Evolutionary conservation across 176 grass and related monocot species (phyloP).

Genomic region (Triticum dicoccoides): DNA sequence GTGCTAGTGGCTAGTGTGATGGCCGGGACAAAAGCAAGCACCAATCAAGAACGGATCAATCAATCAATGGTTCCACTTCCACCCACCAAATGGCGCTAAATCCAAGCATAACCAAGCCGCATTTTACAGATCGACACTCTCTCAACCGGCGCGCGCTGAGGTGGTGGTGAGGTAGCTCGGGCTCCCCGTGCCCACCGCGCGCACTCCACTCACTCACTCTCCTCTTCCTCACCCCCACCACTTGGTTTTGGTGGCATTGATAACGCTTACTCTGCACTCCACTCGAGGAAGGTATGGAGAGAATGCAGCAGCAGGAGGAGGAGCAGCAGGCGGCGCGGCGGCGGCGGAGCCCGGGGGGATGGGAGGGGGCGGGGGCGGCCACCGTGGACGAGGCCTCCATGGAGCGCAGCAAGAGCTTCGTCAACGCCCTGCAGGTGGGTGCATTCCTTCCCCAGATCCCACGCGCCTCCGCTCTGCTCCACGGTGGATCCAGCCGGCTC

Average conservation of each 20-base stretch:
- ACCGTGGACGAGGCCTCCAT: constrained; percentile 92
- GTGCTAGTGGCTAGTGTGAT: no score
- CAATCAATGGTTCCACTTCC: background rate
- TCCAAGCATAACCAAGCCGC: background rate
- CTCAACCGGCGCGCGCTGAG: no score
- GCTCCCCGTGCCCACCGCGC: background rate
- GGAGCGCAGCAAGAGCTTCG: constrained; percentile 98
- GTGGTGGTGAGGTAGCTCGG: background rate
- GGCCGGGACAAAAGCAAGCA: background rate
- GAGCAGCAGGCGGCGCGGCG: background rate
- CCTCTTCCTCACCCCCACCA: background rate
- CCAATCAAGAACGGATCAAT: background rate
- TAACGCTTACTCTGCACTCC: constrained; percentile 47
- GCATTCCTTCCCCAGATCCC: constrained; percentile 20
- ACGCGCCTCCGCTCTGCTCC: background rate
- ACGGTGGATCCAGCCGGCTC: constrained; percentile 11
- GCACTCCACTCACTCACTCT: background rate
- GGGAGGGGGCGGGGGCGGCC: constrained; percentile 16
- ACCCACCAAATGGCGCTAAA: background rate
- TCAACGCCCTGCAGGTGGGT: constrained; percentile 82
- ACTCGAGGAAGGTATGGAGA: background rate
- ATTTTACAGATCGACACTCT: no score
- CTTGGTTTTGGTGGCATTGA: background rate
- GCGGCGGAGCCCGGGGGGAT: constrained; percentile 13
- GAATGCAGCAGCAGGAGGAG: constrained; percentile 25